A percentile compares a stretch with the other conserved stretches of the same genome.
phyloP scores from a whole-genome alignment of 768 basidiomycete genomes.

The Kwoniella heveanensis region DNA sequence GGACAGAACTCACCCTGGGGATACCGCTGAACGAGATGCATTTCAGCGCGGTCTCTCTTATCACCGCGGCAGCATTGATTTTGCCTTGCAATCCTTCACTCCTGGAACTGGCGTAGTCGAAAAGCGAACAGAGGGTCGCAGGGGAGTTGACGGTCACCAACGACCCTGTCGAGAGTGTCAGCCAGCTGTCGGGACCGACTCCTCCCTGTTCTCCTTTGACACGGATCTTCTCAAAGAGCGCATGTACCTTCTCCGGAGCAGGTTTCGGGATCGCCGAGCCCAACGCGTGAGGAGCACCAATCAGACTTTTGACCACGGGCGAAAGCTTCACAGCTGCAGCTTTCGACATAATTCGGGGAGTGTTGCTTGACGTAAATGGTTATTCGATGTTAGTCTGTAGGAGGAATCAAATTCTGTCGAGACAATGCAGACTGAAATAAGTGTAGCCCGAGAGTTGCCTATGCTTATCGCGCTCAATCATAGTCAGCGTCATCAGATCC shows the following conservation, averaged over 20 bases:
- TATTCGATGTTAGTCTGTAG: too few species aligned
- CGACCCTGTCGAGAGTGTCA: conserved; percentile 69
- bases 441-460: too few species aligned
- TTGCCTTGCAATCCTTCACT: background rate
- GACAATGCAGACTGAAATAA: too few species aligned
- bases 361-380: too few species aligned
- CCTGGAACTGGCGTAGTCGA: conserved; percentile 65
- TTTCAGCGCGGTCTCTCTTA: conserved; percentile 87
- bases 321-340: conserved; percentile 59
- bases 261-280: conserved; percentile 69
- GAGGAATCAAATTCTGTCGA: too few species aligned
- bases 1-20: background rate
- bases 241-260: conserved; percentile 63
- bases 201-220: conserved; percentile 26
- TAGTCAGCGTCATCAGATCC: too few species aligned
- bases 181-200: conserved; percentile 29
- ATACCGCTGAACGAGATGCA: conserved; percentile 69
- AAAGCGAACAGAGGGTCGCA: conserved; percentile 74
- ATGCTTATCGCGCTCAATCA: too few species aligned
- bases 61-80: conserved; percentile 57
- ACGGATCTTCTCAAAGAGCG: conserved; percentile 43
- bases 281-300: conserved; percentile 41
- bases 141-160: conserved; percentile 81
- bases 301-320: conserved; percentile 63
- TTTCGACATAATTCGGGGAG: too few species aligned